Conservation (phyloP, 169 alveolate genomes). For the Eimeria maxima region DNA sequence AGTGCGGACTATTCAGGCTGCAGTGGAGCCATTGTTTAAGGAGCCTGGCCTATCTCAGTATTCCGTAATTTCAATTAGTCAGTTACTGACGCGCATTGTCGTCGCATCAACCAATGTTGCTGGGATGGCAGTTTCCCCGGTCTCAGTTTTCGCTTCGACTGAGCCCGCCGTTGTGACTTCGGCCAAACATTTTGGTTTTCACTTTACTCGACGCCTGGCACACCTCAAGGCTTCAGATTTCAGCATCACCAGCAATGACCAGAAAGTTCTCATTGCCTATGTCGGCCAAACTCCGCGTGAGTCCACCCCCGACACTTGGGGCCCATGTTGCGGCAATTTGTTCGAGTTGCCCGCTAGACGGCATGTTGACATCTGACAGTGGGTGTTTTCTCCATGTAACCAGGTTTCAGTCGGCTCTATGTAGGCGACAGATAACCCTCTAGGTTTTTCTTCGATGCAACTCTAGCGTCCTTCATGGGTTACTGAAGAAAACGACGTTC, state of each 20-base stretch:
- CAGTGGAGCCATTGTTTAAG: constrained; percentile 67
- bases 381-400: background rate
- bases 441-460: background rate
- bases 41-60: constrained; percentile 65
- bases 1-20: constrained; percentile 72
- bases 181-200: constrained; percentile 77
- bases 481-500: background rate
- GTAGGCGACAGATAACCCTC: background rate
- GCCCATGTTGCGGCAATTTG: background rate
- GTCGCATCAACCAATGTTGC: constrained; percentile 71
- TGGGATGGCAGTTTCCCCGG: constrained; percentile 74
- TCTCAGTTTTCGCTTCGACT: constrained; percentile 52
- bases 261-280: constrained; percentile 62
- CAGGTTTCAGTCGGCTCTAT: background rate
- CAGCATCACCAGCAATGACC: constrained; percentile 54
- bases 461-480: background rate
- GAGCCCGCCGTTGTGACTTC: constrained; percentile 62
- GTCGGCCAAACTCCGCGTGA: constrained; percentile 63
- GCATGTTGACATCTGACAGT: background rate
- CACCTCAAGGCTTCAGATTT: constrained; percentile 67
- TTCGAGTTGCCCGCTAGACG: background rate
- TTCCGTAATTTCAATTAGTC: constrained; percentile 62
- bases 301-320: background rate
- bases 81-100: constrained; percentile 51
- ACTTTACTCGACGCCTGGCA: constrained; percentile 66